Base-by-base conservation (phyloP, 108 stramenopile genomes). In the Stephanodiscus triporus region DNA sequence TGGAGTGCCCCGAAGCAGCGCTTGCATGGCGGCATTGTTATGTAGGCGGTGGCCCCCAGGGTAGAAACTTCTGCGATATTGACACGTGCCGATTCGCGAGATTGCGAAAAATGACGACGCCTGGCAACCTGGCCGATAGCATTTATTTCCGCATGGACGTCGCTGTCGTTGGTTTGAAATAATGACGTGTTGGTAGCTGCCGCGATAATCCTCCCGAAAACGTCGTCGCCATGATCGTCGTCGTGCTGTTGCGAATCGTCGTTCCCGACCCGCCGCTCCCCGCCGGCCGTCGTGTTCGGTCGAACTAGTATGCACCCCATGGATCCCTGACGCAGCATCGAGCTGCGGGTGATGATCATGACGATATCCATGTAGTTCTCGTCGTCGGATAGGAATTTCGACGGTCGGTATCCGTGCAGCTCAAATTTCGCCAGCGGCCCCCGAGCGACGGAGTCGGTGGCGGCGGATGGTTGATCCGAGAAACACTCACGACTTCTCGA, bases 11-110 rank as follows among this genome's bases (percentile, higher is more conserved):
- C 84, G 60, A 92, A 89, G 60, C 91, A 92, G 23, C 62, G 50
- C 64, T 88, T 88, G 76, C 91, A 92, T 5, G 91, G 91, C 19
- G 91, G 91, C 91, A 92, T 92, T 4, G 88, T 88, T 26, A 92
- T 88, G 55, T 87, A 89, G 4, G 84, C 84, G 36, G 88, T 87
- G 43, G 76, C 76, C 0, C 69, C 80, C 13, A 66, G 42, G 37
- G 78, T 76, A 29, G 78, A 17, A n/a, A n/a, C n/a, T n/a, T n/a
- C n/a, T n/a, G n/a, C n/a, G n/a, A n/a, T n/a, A 17, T 36, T 66
- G 30, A 3, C 8, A 30, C 4, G 34, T 30, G 48, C n/a, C 20
- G 54, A 37, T 37, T 51, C 17, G 1, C 1, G 17, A 14, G n/a
- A 16, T 51, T 23, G 27, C 32, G 48, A 23, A 30, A 10, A 4